phyloP scores from a whole-genome alignment of 129 eudicot species.

The Pulicaria dysenterica region DNA sequence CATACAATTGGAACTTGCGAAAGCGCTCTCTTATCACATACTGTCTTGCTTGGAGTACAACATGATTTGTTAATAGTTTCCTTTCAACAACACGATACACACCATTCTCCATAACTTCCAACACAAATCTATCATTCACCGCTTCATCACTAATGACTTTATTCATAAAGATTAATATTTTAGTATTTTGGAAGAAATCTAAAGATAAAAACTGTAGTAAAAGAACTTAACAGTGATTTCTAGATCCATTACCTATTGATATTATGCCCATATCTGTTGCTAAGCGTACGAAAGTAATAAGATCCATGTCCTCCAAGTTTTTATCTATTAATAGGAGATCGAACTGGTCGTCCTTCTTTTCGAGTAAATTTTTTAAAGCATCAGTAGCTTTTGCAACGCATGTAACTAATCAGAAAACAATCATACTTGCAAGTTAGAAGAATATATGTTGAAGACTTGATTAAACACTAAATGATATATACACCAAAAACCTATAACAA shows the following conservation, averaged over 20 bases:
- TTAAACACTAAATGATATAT: background rate
- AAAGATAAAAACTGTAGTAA: background rate
- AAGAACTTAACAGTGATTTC: background rate
- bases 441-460: background rate
- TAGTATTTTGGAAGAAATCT: background rate
- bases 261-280: conserved; percentile 21
- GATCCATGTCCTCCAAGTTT: conserved; percentile 27
- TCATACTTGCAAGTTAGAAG: background rate
- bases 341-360: conserved; percentile 4
- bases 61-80: conserved; percentile 14
- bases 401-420: conserved; percentile 33
- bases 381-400: conserved; percentile 6
- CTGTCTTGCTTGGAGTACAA: conserved; percentile 5
- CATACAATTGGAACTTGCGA: background rate
- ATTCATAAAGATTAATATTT: background rate
- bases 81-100: conserved; percentile 15
- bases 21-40: conserved; percentile 21
- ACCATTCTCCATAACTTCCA: conserved; percentile 28
- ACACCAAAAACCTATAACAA: background rate
- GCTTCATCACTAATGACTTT: conserved; percentile 22
- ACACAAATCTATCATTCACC: conserved; percentile 11
- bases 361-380: conserved; percentile 26
- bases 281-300: conserved; percentile 28
- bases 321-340: conserved; percentile 30
- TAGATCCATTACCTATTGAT: conserved; percentile 31